phyloP scores from a whole-genome alignment of 768 basidiomycete species.

The Amanita rimosa region DNA sequence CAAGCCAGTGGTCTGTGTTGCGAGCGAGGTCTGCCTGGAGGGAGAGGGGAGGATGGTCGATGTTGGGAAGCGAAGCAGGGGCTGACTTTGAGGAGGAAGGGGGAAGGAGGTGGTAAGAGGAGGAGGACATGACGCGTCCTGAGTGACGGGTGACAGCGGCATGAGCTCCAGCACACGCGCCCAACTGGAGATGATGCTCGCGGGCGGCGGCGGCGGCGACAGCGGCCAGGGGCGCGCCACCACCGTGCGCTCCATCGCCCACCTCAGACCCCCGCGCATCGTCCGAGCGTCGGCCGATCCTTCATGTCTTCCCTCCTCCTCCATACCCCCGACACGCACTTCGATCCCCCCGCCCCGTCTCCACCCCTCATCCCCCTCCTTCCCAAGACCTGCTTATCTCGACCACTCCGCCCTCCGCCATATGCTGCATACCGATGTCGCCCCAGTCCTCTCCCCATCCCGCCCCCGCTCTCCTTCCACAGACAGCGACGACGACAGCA shows the following conservation, averaged over 20 bases:
- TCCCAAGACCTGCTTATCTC: constrained; percentile 63
- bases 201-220: constrained; percentile 13
- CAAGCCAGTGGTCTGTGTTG: constrained; percentile 64
- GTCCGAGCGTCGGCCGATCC: constrained; percentile 38
- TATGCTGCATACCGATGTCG: constrained; percentile 47
- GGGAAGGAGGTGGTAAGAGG: constrained; percentile 48
- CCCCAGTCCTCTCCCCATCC: constrained; percentile 23
- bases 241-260: constrained; percentile 16
- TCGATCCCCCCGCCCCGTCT: constrained; percentile 13
- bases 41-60: constrained; percentile 75
- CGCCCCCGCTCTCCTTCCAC: constrained; percentile 30
- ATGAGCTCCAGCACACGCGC: constrained; percentile 9
- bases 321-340: constrained; percentile 17
- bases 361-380: constrained; percentile 26
- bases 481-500: constrained; percentile 64
- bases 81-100: constrained; percentile 41
- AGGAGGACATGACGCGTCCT: constrained; percentile 14
- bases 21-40: constrained; percentile 57
- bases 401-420: constrained; percentile 68
- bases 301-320: constrained; percentile 29
- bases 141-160: constrained; percentile 6
- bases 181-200: constrained; percentile 8
- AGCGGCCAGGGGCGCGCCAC: constrained; percentile 2
- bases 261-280: constrained; percentile 37
- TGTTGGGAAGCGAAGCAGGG: constrained; percentile 74